Base-by-base conservation (phyloP, 129 eudicot genomes). In the Pseudognaphalium luteoalbum region DNA sequence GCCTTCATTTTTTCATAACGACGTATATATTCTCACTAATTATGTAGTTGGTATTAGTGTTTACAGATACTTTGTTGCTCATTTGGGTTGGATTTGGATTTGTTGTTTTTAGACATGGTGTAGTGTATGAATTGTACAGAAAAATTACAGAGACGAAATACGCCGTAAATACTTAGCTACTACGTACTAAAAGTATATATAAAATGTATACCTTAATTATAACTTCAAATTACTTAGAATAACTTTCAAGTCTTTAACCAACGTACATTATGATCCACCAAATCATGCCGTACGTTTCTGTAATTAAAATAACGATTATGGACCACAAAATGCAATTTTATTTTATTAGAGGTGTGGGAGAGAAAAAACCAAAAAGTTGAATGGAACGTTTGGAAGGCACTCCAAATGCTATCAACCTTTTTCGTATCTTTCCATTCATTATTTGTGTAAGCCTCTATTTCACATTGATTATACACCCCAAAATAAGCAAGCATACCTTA, bases 361-460 rank as follows among this genome's bases (percentile, higher is more conserved):
- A 47, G n/a, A n/a, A n/a, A 25, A 25, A 25, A 25, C 1, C 1
- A 73, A 65, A 66, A 50, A 25, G 69, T 50, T 56, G 32, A 73
- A 78, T 58, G 79, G 84, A 65, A 75, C 80, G 61, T 68, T 80
- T 84, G 77, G 87, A 84, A 84, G 85, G 82, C 84, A 80, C 87
- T 80, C 87, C 82, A 84, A 84, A 71, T 78, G 81, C 73, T 75
- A 75, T 66, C 81, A 76, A 64, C 80, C 47, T 1, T 80, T 80
- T 65, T 35, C 21, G 30, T 75, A 71, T 81, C 87, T 84, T 84
- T 80, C 68, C 70, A 78, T 80, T 80, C 78, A 84, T 82, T 84
- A 57, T 84, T 75, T 76, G 81, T 59, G 69, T 35, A 75, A 61
- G 47, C 66, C 78, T 62, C 73, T 41, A 16, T 62, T 73, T 35